Evolutionary conservation across 495 filamentous ascomycete species (phyloP), one percentile per base, ranked within the genome.

Genomic region (Evansstolkia leycettana): DNA sequence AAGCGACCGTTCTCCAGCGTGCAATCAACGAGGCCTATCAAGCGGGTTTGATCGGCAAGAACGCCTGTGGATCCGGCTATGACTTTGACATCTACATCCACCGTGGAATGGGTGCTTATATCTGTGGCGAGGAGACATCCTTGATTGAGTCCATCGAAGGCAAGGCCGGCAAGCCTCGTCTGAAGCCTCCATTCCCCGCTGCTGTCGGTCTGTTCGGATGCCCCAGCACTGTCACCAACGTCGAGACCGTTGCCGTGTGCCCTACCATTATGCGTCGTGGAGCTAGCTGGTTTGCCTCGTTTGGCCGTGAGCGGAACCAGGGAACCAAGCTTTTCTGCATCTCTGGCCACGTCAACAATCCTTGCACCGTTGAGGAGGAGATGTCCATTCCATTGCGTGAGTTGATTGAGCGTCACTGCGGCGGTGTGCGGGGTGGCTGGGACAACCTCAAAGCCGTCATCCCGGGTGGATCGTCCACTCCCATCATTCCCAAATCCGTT

Each of bases 291-390:
- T 98, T 98, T 62, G 81, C 80, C 34, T 65, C 65, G 11, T 94
- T 96, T 53, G 90, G 90, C 23, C 86, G 90, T 39, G 88, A 95
- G 63, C 79, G 87, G 46, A 98, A 98, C 63, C 68, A 79, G 37
- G 90, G 90, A 54, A 98, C 90, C 29, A 98, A 98, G 71, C 78
- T 98, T 24, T 98, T 82, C 76, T 94, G 88, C 66, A 95, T 98
- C 62, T 94, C 87, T 24, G 90, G 90, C 16, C 85, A 96, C 60
- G 90, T 98, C 67, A 96, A 96, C 74, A 92, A 96, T 69, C 90
- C 90, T 33, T 82, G 73, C 58, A 96, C 92, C 7, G 89, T 98
- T 30, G 90, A 98, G 58, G 90, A 98, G 61, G 89, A 96, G 64
- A 98, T 98, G 90, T 86, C 80, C 46, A 96, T 96, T 43, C 77